Evolutionary conservation across 73 alveolate genomes (phyloP).

Genomic region (Stentor coeruleus): DNA sequence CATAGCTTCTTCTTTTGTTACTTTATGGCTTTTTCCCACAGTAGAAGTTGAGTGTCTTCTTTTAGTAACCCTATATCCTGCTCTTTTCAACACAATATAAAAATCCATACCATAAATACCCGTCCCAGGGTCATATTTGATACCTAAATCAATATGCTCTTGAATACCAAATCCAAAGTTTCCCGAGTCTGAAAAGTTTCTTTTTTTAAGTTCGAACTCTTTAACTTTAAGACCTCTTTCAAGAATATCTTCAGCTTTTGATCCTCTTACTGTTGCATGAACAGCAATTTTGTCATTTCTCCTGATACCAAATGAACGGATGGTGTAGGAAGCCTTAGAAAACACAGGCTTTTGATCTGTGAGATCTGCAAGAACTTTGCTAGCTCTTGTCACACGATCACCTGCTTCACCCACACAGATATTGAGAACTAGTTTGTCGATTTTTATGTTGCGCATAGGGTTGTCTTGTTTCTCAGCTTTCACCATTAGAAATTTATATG

Average conservation of each 20-base stretch:
- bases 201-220: slow-evolving; percentile 70
- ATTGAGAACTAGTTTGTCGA: slow-evolving; percentile 71
- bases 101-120: slow-evolving; percentile 86
- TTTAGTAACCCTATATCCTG: slow-evolving; percentile 68
- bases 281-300: slow-evolving; percentile 78
- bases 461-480: slow-evolving; percentile 51
- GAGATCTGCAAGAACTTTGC: slow-evolving; percentile 70
- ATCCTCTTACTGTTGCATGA: slow-evolving; percentile 76
- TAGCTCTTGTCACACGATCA: slow-evolving; percentile 77
- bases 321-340: slow-evolving; percentile 76
- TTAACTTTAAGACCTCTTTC: slow-evolving; percentile 77
- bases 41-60: slow-evolving; percentile 52
- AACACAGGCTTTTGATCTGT: slow-evolving; percentile 70
- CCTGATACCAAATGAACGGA: slow-evolving; percentile 74
- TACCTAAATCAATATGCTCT: slow-evolving; percentile 77
- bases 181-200: slow-evolving; percentile 64
- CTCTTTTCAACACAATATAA: slow-evolving; percentile 72
- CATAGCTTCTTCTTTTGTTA: slow-evolving; percentile 66
- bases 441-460: slow-evolving; percentile 74
- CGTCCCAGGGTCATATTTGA: slow-evolving; percentile 77
- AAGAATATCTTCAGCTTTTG: slow-evolving; percentile 71
- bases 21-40: slow-evolving; percentile 70
- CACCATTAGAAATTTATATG: too few species aligned
- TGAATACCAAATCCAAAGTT: slow-evolving; percentile 81
- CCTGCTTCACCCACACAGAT: slow-evolving; percentile 78